Percentiles rank a stretch among this genome's conserved stretches.
phyloP scores from a whole-genome alignment of 2,329 filamentous ascomycete species.

The Talaromyces amestolkiae region DNA sequence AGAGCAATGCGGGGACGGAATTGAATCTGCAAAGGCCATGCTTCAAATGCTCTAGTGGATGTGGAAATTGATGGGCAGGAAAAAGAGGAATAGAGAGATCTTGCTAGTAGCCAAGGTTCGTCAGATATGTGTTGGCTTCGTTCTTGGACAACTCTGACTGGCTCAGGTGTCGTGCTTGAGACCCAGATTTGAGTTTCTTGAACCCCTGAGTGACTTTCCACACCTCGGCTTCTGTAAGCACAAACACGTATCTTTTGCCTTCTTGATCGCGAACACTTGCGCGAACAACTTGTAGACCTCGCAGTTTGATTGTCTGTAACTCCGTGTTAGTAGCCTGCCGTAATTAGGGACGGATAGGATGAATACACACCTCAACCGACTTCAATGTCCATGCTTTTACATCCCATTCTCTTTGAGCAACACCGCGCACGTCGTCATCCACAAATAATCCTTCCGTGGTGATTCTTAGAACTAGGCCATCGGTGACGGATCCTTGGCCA shows the following conservation, averaged over 20 bases:
- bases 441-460: slow-evolving; percentile 95
- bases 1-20: background rate
- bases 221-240: slow-evolving; percentile 57
- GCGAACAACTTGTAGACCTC: slow-evolving; percentile 56
- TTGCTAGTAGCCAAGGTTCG: slow-evolving; percentile 37
- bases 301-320: slow-evolving; percentile 44
- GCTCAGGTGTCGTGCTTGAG: slow-evolving; percentile 54
- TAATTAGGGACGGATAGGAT: background rate
- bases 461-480: slow-evolving; percentile 87
- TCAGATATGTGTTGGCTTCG: slow-evolving; percentile 42
- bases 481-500: slow-evolving; percentile 79
- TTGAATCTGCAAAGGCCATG: background rate
- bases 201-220: slow-evolving; percentile 63
- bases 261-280: slow-evolving; percentile 59
- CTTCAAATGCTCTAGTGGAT: slow-evolving; percentile 6
- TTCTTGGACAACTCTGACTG: slow-evolving; percentile 52
- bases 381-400: slow-evolving; percentile 98
- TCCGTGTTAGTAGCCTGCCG: background rate
- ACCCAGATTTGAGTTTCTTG: slow-evolving; percentile 55
- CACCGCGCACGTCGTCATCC: slow-evolving; percentile 86
- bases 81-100: background rate
- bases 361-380: slow-evolving; percentile 72
- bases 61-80: background rate
- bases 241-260: slow-evolving; percentile 61
- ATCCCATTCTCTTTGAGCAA: slow-evolving; percentile 97